Percentiles rank a stretch among this genome's conserved stretches.
phyloP scores from a whole-genome alignment of 768 basidiomycete genomes.

The Panellus pusillus region DNA sequence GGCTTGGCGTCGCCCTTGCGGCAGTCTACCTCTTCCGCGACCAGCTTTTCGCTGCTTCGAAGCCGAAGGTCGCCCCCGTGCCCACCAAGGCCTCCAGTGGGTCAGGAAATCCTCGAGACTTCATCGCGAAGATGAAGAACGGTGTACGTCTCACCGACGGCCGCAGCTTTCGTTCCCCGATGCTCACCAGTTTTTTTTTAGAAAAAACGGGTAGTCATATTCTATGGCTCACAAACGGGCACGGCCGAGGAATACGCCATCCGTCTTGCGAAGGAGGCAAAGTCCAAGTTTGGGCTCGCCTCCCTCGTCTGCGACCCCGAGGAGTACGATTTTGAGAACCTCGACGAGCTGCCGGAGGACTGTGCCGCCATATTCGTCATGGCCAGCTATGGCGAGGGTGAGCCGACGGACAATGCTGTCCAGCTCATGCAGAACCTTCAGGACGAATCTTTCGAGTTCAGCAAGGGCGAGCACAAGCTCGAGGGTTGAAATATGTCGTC shows the following conservation, averaged over 20 bases:
- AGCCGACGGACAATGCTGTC: slow-evolving; percentile 97
- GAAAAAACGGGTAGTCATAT: slow-evolving; percentile 97
- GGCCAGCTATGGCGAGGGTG: slow-evolving; percentile 98
- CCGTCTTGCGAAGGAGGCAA: slow-evolving; percentile 96
- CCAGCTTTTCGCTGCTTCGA: slow-evolving; percentile 68
- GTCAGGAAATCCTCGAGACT: slow-evolving; percentile 88
- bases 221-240: slow-evolving; percentile 98
- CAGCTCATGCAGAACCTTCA: slow-evolving; percentile 90
- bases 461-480: slow-evolving; percentile 71
- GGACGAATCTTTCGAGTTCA: slow-evolving; percentile 87
- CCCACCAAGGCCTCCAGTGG: slow-evolving; percentile 57
- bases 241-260: slow-evolving; percentile 99
- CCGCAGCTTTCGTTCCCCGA: slow-evolving; percentile 2
- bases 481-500: slow-evolving; percentile 90
- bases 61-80: slow-evolving; percentile 55
- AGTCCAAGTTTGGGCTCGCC: slow-evolving; percentile 91
- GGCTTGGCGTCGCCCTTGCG: slow-evolving; percentile 73
- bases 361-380: slow-evolving; percentile 91
- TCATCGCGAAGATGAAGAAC: slow-evolving; percentile 91
- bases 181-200: slow-evolving; percentile 31
- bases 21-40: slow-evolving; percentile 83
- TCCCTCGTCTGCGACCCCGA: slow-evolving; percentile 98
- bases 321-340: slow-evolving; percentile 97
- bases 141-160: slow-evolving; percentile 56
- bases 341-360: slow-evolving; percentile 88